Evolutionary conservation across 441 rosid species (phyloP), one percentile per base, ranked within the genome.

Genomic region (Melastoma candidum): DNA sequence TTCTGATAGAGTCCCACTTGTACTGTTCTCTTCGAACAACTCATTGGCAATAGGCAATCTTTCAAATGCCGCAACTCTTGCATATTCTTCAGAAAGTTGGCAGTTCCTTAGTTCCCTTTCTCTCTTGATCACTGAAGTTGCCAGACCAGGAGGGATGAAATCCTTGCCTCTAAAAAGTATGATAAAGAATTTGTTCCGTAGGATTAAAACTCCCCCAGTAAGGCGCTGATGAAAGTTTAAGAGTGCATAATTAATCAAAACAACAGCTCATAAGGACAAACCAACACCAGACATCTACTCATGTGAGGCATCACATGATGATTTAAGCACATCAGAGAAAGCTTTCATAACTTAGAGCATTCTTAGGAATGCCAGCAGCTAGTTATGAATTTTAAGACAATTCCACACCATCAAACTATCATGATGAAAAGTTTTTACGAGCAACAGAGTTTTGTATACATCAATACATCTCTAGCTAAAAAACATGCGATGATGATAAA

Each of bases 161-260:
- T 89, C 90, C 64, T 85, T 89, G 60, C 95, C 97, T 78, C 97
- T 74, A 59, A 63, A 83, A 13, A 89, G 77, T 75, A 89, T 76
- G 62, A 89, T 77, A 62, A 71, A 72, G 63, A 74, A 85, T 73
- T 76, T 85, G 61, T 89, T 80, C 13, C 97, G 80, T 43, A 85
- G 78, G 51, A 89, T 65, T 68, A 89, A 54, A 68, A 80, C 71
- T 59, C 95, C 97, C 59, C 97, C 95, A 4, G 95, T 89, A 50
- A 85, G 93, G 66, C 47, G 3, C 97, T 85, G 90, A 65, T 53
- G 14, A 32, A 32, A 32, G 8, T 32, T 32, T 32, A 32, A 32
- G 41, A 4, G 8, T 32, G 41, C 8, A 3, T 32, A 32, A 32
- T 32, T 4, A 8, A 47, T 48, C 45, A 46, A 54, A 27, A 66